These are phyloP conservation scores for Candida endomychidarum DNA, from an alignment of 805 yeast species.

Conservation along the genomic window DNA sequence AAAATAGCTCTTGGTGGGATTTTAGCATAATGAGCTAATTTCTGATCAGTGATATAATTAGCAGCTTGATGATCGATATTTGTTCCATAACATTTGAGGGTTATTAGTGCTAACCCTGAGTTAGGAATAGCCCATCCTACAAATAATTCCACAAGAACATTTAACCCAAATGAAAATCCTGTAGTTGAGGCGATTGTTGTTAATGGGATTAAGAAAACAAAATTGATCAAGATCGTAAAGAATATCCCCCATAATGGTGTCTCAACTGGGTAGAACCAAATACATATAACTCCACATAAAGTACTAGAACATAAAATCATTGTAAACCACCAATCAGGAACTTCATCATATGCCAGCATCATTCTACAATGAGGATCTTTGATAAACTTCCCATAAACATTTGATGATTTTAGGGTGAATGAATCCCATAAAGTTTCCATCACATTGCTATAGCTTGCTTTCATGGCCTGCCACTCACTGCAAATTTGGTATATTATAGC, in stretches of 20 bases:
- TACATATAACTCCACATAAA: slow-evolving; percentile 43
- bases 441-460: slow-evolving; percentile 36
- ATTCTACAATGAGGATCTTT: slow-evolving; percentile 57
- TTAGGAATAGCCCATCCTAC: slow-evolving; percentile 66
- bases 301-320: slow-evolving; percentile 47
- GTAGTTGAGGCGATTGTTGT: slow-evolving; percentile 64
- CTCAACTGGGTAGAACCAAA: slow-evolving; percentile 49
- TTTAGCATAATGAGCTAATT: slow-evolving; percentile 56
- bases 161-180: slow-evolving; percentile 56
- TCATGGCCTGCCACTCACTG: slow-evolving; percentile 46
- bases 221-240: slow-evolving; percentile 54
- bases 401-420: slow-evolving; percentile 18
- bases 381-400: slow-evolving; percentile 24
- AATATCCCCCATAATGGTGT: slow-evolving; percentile 66
- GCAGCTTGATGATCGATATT: slow-evolving; percentile 67
- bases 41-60: slow-evolving; percentile 47
- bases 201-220: slow-evolving; percentile 58
- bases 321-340: slow-evolving; percentile 73
- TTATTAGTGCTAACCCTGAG: slow-evolving; percentile 57
- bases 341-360: slow-evolving; percentile 62
- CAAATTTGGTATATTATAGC: slow-evolving; percentile 48
- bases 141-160: slow-evolving; percentile 62
- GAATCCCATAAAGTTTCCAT: slow-evolving; percentile 23
- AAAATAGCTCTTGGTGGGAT: slow-evolving; percentile 63
- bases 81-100: slow-evolving; percentile 45